Evolutionary conservation across 257 asterid species (phyloP).

Genomic region (Orobanche coerulescens): DNA sequence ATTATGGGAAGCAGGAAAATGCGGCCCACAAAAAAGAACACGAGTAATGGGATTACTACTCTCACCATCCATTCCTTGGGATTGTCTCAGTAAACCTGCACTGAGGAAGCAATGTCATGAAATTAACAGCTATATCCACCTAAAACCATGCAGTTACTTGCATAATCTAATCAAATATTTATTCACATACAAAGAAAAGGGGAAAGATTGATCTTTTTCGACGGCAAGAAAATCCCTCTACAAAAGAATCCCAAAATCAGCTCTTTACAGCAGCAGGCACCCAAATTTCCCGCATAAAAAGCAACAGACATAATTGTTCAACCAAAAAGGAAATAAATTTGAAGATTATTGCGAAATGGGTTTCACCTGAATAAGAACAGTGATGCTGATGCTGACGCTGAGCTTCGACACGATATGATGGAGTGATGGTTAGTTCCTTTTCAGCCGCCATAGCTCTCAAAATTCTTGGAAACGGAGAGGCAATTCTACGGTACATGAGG

Average conservation of each 20-base stretch:
- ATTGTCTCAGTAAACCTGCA: conserved; percentile 31
- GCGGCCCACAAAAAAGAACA: conserved; percentile 73
- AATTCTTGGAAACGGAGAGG: not conserved
- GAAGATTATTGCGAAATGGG: not conserved
- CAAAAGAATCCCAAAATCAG: too few species aligned
- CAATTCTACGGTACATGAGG: conserved; percentile 24
- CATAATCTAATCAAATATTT: too few species aligned
- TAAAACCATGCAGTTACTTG: too few species aligned
- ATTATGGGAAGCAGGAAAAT: conserved; percentile 66
- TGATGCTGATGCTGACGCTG: conserved; percentile 15
- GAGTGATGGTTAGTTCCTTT: not conserved
- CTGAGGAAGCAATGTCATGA: conserved; percentile 14
- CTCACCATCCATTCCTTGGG: conserved; percentile 29
- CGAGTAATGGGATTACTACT: conserved; percentile 34
- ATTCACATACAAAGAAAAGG: too few species aligned
- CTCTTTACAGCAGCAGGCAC: too few species aligned
- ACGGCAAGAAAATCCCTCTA: too few species aligned
- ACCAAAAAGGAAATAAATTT: not conserved
- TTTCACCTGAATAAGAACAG: conserved; percentile 24
- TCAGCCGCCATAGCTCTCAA: conserved; percentile 1
- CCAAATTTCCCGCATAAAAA: too few species aligned
- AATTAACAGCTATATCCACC: not conserved
- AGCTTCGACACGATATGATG: not conserved
- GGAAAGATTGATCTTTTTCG: too few species aligned
- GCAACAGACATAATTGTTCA: too few species aligned